Evolutionary conservation across 2,329 filamentous ascomycete species (phyloP).

Genomic region (Trematosphaeria pertusa): DNA sequence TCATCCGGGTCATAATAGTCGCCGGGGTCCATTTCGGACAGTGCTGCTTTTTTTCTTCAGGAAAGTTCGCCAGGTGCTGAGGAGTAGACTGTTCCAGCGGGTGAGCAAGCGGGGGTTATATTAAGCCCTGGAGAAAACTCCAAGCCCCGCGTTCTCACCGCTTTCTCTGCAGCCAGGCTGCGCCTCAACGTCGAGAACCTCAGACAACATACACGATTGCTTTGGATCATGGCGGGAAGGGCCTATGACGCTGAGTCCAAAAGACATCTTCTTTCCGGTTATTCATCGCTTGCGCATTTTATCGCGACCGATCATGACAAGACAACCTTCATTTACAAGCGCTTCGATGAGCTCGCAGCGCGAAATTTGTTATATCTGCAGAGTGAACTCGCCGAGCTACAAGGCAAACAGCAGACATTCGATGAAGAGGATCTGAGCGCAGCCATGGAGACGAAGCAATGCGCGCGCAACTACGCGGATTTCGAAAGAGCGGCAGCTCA

Average conservation of each 20-base stretch:
- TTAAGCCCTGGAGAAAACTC: no score
- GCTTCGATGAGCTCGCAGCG: constrained; percentile 20
- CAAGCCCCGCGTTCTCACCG: no score
- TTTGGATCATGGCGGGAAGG: neutral
- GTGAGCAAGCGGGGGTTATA: no score
- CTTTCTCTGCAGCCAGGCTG: neutral
- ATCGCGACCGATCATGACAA: constrained; percentile 23
- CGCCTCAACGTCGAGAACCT: neutral
- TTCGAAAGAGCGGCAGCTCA: constrained; percentile 3
- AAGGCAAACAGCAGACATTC: constrained; percentile 12
- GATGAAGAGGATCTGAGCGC: constrained; percentile 15
- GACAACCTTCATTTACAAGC: constrained; percentile 19
- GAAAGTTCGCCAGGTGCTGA: no score
- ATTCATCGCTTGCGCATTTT: constrained; percentile 23
- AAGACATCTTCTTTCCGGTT: constrained; percentile 13
- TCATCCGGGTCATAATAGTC: neutral
- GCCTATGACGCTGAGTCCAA: constrained; percentile 4
- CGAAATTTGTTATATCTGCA: constrained; percentile 25
- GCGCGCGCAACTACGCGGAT: constrained; percentile 8
- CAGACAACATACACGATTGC: neutral
- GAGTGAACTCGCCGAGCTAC: constrained; percentile 19
- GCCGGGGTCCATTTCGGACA: no score
- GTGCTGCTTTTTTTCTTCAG: no score
- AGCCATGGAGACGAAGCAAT: constrained; percentile 14
- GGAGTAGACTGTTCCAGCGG: no score